Evolutionary conservation across 805 yeast species (phyloP), one percentile per base, ranked within the genome.

Genomic region (Ogataea allantospora): DNA sequence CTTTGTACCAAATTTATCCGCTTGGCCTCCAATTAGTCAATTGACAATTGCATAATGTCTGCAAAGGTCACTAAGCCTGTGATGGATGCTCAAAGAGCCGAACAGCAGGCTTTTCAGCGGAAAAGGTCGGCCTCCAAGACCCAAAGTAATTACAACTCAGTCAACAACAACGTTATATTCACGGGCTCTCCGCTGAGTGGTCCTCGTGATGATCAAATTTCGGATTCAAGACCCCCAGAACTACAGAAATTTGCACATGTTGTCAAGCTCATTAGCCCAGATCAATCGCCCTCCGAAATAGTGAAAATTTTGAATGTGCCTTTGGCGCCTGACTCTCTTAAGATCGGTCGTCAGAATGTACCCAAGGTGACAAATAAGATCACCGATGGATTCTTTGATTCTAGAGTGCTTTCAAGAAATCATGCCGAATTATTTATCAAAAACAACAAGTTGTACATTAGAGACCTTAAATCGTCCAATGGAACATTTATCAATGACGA

Each of bases 311-410:
- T 93, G 26, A 77, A 77, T 10, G 80, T 93, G 6, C 97, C 98
- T 1, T 71, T 76, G 40, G 71, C 68, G 42, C 99, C 99, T 0
- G 88, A 85, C 10, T 80, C 87, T 3, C 64, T 89, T 35, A 87
- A 87, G 56, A 68, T 93, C 16, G 99, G 99, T 1, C 74, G 99
- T 38, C 98, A 95, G 31, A 81, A 85, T 12, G 84, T 83, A 47
- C 69, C 85, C 3, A 73, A 71, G 44, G 68, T 71, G 30, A 69
- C 71, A 39, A 78, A 77, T 24, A 76, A 71, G 44, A 67, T 85
- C 2, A 81, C 84, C 24, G 95, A 95, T 58, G 99, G 98, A 0
- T 89, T 75, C 58, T 93, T 93, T 56, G 98, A 93, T 63, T 87
- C 96, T 8, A 70, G 98, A 19, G 98, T 95, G 8, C 72, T 93